A percentile compares a stretch with the other conserved stretches of the same genome.
Conservation (phyloP, 805 yeast species). For the Brettanomyces nanus region DNA sequence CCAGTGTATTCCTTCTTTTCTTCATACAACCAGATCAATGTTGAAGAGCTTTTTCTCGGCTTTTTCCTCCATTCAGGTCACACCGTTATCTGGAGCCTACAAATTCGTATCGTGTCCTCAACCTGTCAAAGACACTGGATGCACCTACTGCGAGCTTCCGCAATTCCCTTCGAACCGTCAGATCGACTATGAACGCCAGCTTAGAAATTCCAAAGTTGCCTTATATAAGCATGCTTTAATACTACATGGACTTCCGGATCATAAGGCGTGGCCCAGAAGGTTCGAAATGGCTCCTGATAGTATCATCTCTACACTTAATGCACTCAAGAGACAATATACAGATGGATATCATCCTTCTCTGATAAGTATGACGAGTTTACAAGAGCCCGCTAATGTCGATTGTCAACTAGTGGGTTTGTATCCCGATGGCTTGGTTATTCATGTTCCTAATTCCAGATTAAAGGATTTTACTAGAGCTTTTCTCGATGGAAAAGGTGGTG, state of each 20-base stretch:
- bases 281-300: constrained; percentile 42
- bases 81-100: constrained; percentile 5
- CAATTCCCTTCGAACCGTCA: constrained; percentile 35
- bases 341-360: constrained; percentile 43
- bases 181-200: constrained; percentile 30
- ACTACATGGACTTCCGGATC: constrained; percentile 33
- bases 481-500: neutral
- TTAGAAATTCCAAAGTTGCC: constrained; percentile 40
- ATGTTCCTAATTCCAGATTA: constrained; percentile 22
- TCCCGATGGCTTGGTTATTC: constrained; percentile 45
- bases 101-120: constrained; percentile 33
- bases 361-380: constrained; percentile 37
- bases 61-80: neutral
- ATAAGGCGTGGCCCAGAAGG: constrained; percentile 38
- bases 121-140: constrained; percentile 50
- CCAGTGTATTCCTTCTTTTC: no score
- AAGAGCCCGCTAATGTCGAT: constrained; percentile 3
- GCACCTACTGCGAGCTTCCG: constrained; percentile 45
- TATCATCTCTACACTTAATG: constrained; percentile 33
- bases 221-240: constrained; percentile 52
- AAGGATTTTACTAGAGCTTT: constrained; percentile 30
- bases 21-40: no score
- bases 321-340: constrained; percentile 24
- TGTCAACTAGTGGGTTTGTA: constrained; percentile 29
- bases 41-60: no score